Conservation (phyloP, 179 eudicot genomes). For the Dionaea muscipula region DNA sequence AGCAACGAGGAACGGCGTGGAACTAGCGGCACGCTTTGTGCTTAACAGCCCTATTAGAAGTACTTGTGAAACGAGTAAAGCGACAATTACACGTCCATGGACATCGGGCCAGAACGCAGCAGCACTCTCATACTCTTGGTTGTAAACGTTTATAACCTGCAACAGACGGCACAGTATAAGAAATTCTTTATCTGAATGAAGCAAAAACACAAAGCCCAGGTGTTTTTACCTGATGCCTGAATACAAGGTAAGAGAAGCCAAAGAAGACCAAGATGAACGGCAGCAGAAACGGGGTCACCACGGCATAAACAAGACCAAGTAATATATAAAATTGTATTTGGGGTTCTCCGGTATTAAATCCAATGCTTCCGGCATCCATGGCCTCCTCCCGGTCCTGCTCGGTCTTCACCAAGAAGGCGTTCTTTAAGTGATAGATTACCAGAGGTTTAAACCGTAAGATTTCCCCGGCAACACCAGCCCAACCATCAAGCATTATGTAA, state of each 20-base stretch:
- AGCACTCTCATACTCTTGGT: constrained; percentile 85
- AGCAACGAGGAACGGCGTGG: constrained; percentile 59
- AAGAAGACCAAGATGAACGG: constrained; percentile 90
- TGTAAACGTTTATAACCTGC: constrained; percentile 87
- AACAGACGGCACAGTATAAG: background rate
- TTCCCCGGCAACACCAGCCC: constrained; percentile 98
- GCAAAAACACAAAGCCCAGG: background rate
- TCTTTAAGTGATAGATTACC: constrained; percentile 70
- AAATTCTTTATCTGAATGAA: background rate
- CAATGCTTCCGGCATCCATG: constrained; percentile 92
- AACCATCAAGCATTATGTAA: constrained; percentile 91
- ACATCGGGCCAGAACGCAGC: constrained; percentile 94
- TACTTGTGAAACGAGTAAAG: constrained; percentile 60
- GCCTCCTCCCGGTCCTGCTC: constrained; percentile 86
- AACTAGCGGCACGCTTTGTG: constrained; percentile 47
- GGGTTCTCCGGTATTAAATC: constrained; percentile 77
- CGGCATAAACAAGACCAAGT: constrained; percentile 88
- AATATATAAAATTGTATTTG: constrained; percentile 85
- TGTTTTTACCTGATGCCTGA: constrained; percentile 71
- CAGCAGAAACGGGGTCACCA: constrained; percentile 73
- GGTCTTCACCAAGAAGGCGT: constrained; percentile 80
- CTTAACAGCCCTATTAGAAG: constrained; percentile 69
- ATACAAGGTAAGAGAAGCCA: constrained; percentile 61
- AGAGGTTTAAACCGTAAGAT: constrained; percentile 75
- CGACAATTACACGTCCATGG: constrained; percentile 56